These are phyloP conservation scores for Ensete ventricosum DNA, from an alignment of 176 grass and related monocot genomes.

Conservation along the genomic window DNA sequence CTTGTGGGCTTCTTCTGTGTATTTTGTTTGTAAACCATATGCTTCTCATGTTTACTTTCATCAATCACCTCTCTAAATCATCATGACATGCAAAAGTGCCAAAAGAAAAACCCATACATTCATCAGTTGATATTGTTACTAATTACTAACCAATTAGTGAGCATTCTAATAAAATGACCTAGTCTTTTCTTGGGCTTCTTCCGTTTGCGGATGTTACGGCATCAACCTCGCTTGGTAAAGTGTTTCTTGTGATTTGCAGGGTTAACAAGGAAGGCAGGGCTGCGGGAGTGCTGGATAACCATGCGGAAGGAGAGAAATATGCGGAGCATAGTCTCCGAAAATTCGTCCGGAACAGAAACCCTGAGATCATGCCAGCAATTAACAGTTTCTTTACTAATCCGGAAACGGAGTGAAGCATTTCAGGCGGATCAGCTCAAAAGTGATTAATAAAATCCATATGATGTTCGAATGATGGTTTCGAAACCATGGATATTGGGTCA, in stretches of 20 bases:
- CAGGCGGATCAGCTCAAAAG: not conserved
- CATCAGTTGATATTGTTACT: no score
- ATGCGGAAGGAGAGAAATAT: conserved; percentile 15
- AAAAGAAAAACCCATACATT: no score
- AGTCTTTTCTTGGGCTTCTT: not conserved
- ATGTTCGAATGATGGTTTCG: not conserved
- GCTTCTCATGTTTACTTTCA: no score
- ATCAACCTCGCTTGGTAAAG: not conserved
- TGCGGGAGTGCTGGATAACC: conserved; percentile 12
- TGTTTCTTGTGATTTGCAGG: not conserved
- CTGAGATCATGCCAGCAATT: conserved; percentile 11
- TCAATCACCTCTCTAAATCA: no score
- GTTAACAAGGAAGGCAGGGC: conserved; percentile 12
- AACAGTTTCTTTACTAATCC: conserved; percentile 11
- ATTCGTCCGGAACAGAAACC: not conserved
- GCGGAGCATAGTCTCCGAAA: conserved; percentile 9
- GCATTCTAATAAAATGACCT: not conserved
- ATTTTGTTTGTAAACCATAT: no score
- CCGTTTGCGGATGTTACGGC: not conserved
- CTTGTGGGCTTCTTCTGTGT: no score
- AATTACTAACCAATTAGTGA: no score
- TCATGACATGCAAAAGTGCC: no score
- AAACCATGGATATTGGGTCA: no score
- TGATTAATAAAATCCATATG: not conserved
- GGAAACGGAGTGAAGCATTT: not conserved